phyloP scores from a whole-genome alignment of 2,329 filamentous ascomycete genomes.

The Diaporthe nobilis region DNA sequence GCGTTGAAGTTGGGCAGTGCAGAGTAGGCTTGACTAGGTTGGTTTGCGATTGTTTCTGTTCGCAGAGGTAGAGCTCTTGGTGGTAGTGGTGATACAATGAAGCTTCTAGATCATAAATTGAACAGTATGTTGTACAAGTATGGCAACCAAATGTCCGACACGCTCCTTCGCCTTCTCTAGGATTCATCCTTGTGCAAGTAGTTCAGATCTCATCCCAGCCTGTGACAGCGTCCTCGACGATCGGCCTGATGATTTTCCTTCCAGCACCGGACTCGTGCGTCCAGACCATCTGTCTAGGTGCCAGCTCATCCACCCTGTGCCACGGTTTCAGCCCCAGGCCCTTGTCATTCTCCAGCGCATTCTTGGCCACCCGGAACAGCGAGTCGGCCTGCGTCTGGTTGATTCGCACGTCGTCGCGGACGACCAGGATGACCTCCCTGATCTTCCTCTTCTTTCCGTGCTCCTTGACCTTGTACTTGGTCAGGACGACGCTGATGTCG shows the following conservation, averaged over 20 bases:
- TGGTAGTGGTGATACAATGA: background rate
- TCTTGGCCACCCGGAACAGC: slow-evolving; percentile 55
- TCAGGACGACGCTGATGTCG: slow-evolving; percentile 60
- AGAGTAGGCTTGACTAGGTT: background rate
- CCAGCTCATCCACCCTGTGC: slow-evolving; percentile 58
- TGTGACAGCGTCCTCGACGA: slow-evolving; percentile 60
- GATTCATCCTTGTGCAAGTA: background rate
- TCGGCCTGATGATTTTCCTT: slow-evolving; percentile 59
- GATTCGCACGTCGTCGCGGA: slow-evolving; percentile 60
- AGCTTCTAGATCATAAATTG: background rate
- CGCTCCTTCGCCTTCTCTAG: background rate
- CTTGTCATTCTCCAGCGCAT: slow-evolving; percentile 57
- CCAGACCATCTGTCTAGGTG: slow-evolving; percentile 62
- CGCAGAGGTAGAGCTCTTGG: background rate
- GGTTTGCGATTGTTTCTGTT: too few species aligned
- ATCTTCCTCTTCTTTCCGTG: slow-evolving; percentile 59
- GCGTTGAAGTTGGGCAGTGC: background rate
- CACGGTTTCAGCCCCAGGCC: slow-evolving; percentile 57
- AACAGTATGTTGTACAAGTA: background rate
- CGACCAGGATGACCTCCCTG: slow-evolving; percentile 60
- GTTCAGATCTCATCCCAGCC: slow-evolving; percentile 38
- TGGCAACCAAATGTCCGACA: background rate
- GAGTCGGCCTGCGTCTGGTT: slow-evolving; percentile 58
- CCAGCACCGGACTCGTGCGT: slow-evolving; percentile 54
- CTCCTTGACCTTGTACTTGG: slow-evolving; percentile 60